Percentiles rank a stretch among this genome's conserved stretches.
Evolutionary conservation across 108 stramenopile genomes (phyloP).

Genomic region (Stephanodiscus triporus): DNA sequence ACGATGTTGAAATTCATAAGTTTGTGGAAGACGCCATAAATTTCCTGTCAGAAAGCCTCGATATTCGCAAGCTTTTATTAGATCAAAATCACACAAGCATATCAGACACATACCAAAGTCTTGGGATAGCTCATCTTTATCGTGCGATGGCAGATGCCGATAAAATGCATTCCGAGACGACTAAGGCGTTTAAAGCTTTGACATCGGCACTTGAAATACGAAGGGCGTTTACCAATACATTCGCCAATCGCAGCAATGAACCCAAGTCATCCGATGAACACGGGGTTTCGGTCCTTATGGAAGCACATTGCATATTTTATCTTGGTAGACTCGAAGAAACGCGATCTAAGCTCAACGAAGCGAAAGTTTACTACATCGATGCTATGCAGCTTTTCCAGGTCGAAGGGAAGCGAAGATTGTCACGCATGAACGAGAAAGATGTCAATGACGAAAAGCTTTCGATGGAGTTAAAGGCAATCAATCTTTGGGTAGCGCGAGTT

Average conservation of each 20-base stretch:
- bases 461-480: slow-evolving; percentile 36
- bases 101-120: slow-evolving; percentile 27
- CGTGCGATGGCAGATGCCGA: slow-evolving; percentile 10
- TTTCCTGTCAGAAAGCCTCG: slow-evolving; percentile 26
- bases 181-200: slow-evolving; percentile 17
- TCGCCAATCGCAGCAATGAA: background rate
- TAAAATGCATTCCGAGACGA: slow-evolving; percentile 19
- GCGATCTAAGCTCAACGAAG: slow-evolving; percentile 8
- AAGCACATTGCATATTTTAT: slow-evolving; percentile 41
- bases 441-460: slow-evolving; percentile 8
- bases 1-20: slow-evolving; percentile 27
- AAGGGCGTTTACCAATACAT: background rate
- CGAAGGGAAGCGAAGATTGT: slow-evolving; percentile 25
- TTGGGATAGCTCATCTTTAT: slow-evolving; percentile 42
- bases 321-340: slow-evolving; percentile 35
- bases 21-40: slow-evolving; percentile 23
- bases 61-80: slow-evolving; percentile 34
- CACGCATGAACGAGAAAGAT: background rate
- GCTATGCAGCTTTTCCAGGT: slow-evolving; percentile 33
- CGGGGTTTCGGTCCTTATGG: slow-evolving; percentile 5
- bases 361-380: slow-evolving; percentile 24
- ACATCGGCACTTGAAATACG: slow-evolving; percentile 28
- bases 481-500: slow-evolving; percentile 40
- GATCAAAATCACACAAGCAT: slow-evolving; percentile 26
- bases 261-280: background rate